These are phyloP conservation scores for Mycena epipterygia DNA, from an alignment of 768 basidiomycete genomes.

Conservation along the genomic window DNA sequence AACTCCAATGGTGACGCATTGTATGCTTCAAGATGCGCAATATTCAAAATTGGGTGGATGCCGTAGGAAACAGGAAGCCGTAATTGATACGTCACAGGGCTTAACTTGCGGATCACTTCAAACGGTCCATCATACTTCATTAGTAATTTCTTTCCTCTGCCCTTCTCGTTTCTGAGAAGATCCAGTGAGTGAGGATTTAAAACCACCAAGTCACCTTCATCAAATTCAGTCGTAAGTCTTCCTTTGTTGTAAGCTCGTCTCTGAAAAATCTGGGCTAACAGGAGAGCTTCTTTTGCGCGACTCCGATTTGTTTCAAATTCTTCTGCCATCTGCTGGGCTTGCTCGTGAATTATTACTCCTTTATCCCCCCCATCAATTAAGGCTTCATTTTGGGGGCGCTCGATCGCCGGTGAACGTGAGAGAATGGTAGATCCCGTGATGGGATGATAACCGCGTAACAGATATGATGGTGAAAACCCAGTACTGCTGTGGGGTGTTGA, in stretches of 20 bases:
- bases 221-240: conserved; percentile 21
- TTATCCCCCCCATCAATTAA: neutral
- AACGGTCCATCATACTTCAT: conserved; percentile 41
- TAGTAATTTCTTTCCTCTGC: conserved; percentile 38
- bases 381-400: neutral
- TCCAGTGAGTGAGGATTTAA: conserved; percentile 40
- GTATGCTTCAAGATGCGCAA: conserved; percentile 40
- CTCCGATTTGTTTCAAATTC: conserved; percentile 15
- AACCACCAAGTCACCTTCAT: conserved; percentile 39
- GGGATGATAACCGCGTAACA: conserved; percentile 43
- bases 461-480: conserved; percentile 41
- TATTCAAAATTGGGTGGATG: conserved; percentile 39
- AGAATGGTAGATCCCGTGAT: conserved; percentile 9
- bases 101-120: conserved; percentile 38
- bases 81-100: conserved; percentile 34
- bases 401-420: neutral
- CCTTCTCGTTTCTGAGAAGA: conserved; percentile 30
- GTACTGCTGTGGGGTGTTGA: conserved; percentile 32
- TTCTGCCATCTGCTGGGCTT: conserved; percentile 18
- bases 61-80: neutral
- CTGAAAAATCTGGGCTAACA: conserved; percentile 31
- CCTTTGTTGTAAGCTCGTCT: conserved; percentile 33
- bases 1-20: conserved; percentile 28
- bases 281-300: conserved; percentile 16
- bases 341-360: neutral